Percentiles rank a stretch among this genome's conserved stretches.
Evolutionary conservation across 257 asterid genomes (phyloP).

Genomic region (Petunia axillaris): DNA sequence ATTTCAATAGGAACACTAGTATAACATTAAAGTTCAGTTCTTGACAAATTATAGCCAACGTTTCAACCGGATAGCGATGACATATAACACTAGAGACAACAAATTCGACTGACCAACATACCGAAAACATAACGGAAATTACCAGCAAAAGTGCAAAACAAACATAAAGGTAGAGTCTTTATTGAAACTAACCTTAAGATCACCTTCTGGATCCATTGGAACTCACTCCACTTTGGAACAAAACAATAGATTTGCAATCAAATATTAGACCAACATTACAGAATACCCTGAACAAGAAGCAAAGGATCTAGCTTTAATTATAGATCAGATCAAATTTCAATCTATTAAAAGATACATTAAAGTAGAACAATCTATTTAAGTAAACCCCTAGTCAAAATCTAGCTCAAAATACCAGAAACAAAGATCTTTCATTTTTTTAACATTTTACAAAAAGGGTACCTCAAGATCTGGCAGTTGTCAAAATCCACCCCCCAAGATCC

Average conservation of each 20-base stretch:
- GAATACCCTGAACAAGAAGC: constrained; percentile 18
- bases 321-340: constrained; percentile 48
- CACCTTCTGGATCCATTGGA: constrained; percentile 79
- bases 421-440: constrained; percentile 4
- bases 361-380: constrained; percentile 14
- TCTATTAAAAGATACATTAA: constrained; percentile 13
- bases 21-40: constrained; percentile 1
- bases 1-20: neutral
- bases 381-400: constrained; percentile 36
- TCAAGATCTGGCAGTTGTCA: constrained; percentile 38
- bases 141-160: neutral
- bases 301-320: constrained; percentile 20
- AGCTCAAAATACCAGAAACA: constrained; percentile 19
- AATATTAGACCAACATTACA: constrained; percentile 42
- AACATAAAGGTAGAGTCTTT: constrained; percentile 13
- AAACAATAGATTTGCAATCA: constrained; percentile 41
- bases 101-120: neutral
- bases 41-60: constrained; percentile 16
- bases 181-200: constrained; percentile 67
- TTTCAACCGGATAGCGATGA: neutral
- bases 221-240: constrained; percentile 32
- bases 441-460: constrained; percentile 33
- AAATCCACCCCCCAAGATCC: constrained; percentile 24
- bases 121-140: neutral
- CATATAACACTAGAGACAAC: neutral